Base-by-base conservation (phyloP, 495 filamentous ascomycete species). In the Jackrogersella multiformis region DNA sequence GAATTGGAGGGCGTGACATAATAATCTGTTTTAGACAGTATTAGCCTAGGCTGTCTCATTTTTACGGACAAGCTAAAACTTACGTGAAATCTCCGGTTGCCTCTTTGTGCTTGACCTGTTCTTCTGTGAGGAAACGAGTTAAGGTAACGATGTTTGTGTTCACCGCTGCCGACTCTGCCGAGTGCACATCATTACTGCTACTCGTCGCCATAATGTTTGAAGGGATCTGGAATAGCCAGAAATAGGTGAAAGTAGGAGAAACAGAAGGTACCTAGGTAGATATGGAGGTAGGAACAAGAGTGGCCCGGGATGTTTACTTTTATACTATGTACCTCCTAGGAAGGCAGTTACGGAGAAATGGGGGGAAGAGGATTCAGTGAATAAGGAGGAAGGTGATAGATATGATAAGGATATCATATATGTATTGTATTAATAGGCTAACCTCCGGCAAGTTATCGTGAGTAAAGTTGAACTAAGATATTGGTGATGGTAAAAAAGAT, bases 31-130 rank as follows among this genome's bases (percentile, higher is more conserved):
- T 12, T 2, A 10, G 6, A 16, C 0, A 18, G 34, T 10, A 54
- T 54, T 26, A 72, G 66, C 16, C 13, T 32, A n/a, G 15, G 3
- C 36, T 41, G 5, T 23, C 28, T 10, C 23, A 38, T 35, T 12
- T 51, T 26, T 10, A 7, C 24, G 34, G 34, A 8, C 13, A 48
- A 39, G n/a, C 9, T 23, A n/a, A 5, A 9, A 80, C 90, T 41
- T 82, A 96, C 91, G 95, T 99, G 83, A 99, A 99, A 81, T 99
- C 95, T 77, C 95, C 95, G 4, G 94, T 97, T 26, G 95, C 95
- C 71, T 97, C 93, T 65, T 90, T 92, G 78, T 96, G 89, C 76
- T 97, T 96, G 56, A 83, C 79, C 79, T 99, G 95, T 78, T 97
- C 92, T 83, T 99, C 95, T 23, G 93, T 98, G 48, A 99, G 86